These are phyloP conservation scores for Hibiscus tridactylites DNA, from an alignment of 345 rosid genomes.

Conservation along the genomic window DNA sequence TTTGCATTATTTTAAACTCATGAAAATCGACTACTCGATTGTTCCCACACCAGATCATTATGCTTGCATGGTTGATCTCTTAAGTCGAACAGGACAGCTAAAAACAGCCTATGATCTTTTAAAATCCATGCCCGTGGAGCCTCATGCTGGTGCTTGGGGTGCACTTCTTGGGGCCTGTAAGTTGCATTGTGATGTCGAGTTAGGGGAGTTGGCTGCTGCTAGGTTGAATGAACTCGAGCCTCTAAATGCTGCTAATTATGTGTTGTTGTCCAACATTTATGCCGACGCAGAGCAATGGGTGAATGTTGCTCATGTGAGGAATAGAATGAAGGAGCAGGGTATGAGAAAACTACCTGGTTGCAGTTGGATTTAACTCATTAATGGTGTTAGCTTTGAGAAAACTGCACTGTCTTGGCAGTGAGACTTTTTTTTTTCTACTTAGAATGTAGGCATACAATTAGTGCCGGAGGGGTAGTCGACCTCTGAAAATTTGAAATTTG, in stretches of 20 bases:
- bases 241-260: constrained; percentile 28
- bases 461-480: no score
- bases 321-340: constrained; percentile 8
- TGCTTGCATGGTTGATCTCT: constrained; percentile 12
- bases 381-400: not conserved
- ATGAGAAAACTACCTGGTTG: constrained; percentile 4
- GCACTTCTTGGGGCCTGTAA: constrained; percentile 14
- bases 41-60: constrained; percentile 38
- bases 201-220: constrained; percentile 41
- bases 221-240: constrained; percentile 9
- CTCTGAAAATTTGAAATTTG: no score
- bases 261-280: constrained; percentile 41
- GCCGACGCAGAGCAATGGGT: constrained; percentile 11
- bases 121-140: constrained; percentile 9
- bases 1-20: constrained; percentile 7
- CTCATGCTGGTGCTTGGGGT: constrained; percentile 13
- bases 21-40: constrained; percentile 11
- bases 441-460: no score
- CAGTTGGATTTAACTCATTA: constrained; percentile 3
- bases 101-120: constrained; percentile 4
- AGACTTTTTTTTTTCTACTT: no score
- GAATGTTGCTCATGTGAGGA: constrained; percentile 24
- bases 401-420: not conserved
- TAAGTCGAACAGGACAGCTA: not conserved
- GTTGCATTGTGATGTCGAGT: constrained; percentile 10